A percentile compares a stretch with the other conserved stretches of the same genome.
These are phyloP conservation scores for Gracilaria domingensis DNA, from an alignment of 23 red algal species.

Conservation along the genomic window DNA sequence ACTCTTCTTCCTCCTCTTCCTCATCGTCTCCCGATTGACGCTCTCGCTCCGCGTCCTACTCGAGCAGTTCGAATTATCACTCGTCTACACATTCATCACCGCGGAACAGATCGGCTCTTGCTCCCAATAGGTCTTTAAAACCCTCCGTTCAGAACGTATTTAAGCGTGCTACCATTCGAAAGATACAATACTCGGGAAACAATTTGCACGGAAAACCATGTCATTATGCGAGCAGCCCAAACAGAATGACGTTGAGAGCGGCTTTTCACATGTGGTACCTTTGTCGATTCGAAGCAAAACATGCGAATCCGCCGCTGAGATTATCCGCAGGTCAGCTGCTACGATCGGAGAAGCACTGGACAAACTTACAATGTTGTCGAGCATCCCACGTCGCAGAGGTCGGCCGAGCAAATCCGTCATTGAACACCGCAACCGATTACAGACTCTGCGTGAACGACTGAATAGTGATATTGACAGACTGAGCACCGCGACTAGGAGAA, in stretches of 20 bases:
- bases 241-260: neutral
- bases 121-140: neutral
- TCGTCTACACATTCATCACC: neutral
- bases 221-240: neutral
- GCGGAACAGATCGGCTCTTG: neutral
- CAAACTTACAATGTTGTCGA: neutral
- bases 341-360: conserved; percentile 11
- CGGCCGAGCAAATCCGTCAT: conserved; percentile 28
- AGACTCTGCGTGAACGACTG: conserved; percentile 5
- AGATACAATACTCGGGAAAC: neutral
- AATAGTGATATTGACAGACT: conserved; percentile 1
- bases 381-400: conserved; percentile 19
- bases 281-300: neutral
- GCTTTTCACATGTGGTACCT: neutral
- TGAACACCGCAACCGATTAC: conserved; percentile 11
- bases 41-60: neutral
- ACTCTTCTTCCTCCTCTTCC: conserved; percentile 6
- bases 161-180: neutral
- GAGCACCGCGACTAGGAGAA: neutral
- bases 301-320: neutral
- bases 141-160: neutral
- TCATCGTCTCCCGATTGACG: neutral
- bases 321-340: neutral
- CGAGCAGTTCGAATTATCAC: conserved; percentile 41
- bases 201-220: neutral